Evolutionary conservation across 2,329 filamentous ascomycete genomes (phyloP), one percentile per base, ranked within the genome.

Genomic region (Paecilomyces dactylethromorphus): DNA sequence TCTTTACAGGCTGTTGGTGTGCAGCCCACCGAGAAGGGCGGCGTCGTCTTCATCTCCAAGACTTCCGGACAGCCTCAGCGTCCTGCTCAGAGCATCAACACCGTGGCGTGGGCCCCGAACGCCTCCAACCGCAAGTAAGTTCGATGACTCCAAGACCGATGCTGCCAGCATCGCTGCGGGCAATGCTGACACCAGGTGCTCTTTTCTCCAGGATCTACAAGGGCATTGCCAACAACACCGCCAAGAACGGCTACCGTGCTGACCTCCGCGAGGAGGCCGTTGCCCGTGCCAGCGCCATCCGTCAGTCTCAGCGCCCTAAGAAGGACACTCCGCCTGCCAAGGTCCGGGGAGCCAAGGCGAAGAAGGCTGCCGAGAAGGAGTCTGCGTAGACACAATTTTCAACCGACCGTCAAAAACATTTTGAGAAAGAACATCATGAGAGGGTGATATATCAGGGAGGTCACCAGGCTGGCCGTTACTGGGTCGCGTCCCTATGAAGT

Each of bases 201-300:
- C 56, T 58, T 59, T 65, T 15, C 10, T 45, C 55, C 66, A 94
- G 91, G 85, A 88, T 89, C 81, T 97, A 92, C 87, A 90, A 89
- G 82, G 84, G 84, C 71, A 86, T 97, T 76, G 92, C 92, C 81
- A 89, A 86, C 82, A 82, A 83, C 76, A 86, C 87, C 70, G 89
- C 91, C 78, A 92, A 91, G 86, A 84, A 84, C 76, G 85, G 87
- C 74, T 99, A 97, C 88, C 90, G 90, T 70, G 72, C 84, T 71
- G 90, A 93, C 76, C 84, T 92, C 78, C 88, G 88, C 69, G 80
- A 84, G 72, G 82, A 83, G 71, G 92, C 93, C 70, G 87, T 97
- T 72, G 82, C 91, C 79, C 91, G 94, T 74, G 91, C 89, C 74
- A 92, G 88, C 72, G 91, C 92, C 72, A 85, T 96, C 82, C 89